Base-by-base conservation (phyloP, 2,329 filamentous ascomycete genomes). In the Blastomyces gilchristii region DNA sequence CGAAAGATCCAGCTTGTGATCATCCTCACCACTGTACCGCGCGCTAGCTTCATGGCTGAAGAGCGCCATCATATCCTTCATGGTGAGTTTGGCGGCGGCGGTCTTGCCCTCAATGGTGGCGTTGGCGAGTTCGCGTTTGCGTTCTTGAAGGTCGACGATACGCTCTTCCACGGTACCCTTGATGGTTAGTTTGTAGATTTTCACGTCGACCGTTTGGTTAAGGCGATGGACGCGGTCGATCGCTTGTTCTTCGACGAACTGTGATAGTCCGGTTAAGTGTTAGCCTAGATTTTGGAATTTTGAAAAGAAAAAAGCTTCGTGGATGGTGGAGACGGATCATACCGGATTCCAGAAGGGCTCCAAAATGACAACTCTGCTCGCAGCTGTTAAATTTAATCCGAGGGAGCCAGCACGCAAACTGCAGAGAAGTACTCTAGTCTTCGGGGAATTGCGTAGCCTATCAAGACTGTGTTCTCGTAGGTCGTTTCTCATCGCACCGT, bases 321-420 rank as follows among this genome's bases (percentile, higher is more conserved):
- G 8, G 25, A 37, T 45, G 31, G 58, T 18, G 43, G 6, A 31
- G 62, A 43, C 41, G 53, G 2, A 34, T 79, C 84, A 73, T 81
- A 88, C 86, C 2, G 91, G 94, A 75, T 99, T 99, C 94, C 94
- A 99, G 76, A 99, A 99, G 0, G 94, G 94, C 75, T 99, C 94
- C 53, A 99, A 81, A 69, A 99, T 96, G 61, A 99, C 87, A 3
- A 99, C 94, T 22, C 94, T 84, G 66, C 89, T 94, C 11, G 94
- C 94, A 0, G 92, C 94, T 7, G 94, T 99, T 61, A 99, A 80
- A 75, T 99, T 99, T 37, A 99, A 84, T 2, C 94, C 94, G 56
- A 99, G 77, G 59, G 90, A 92, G 67, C 94, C 94, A 71, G 94
- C 97, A 70, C 96, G 94, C 67, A 99, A 82, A 77, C 90, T 95